Base-by-base conservation (phyloP, 1,284 basidiomycete genomes). In the Papiliotrema nemorosa region DNA sequence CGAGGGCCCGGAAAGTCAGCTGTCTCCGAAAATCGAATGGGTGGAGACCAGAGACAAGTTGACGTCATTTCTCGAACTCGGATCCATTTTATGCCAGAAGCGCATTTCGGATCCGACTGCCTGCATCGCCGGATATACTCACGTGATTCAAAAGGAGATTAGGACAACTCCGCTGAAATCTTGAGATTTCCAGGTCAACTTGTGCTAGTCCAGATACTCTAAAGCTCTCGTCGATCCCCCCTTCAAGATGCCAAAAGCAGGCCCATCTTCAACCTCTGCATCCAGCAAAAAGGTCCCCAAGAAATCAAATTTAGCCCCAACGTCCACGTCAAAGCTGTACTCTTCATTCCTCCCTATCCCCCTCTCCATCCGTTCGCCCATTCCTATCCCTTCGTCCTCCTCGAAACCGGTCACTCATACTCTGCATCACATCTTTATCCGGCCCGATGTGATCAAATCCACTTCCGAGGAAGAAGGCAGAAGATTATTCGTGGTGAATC, bases 401-500 rank as follows among this genome's bases (percentile, higher is more conserved):
- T 55, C 57, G 21, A 60, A 49, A 39, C 49, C 59, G 5, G 16
- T 39, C 20, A 59, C 52, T 5, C 21, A 51, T 6, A 43, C 53
- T 3, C 59, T 54, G 13, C 72, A 74, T 53, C 68, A 70, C 57
- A 55, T 74, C 34, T 74, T 67, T 53, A 58, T 62, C 33, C 64
- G 72, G 37, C 57, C 65, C 1, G 63, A 72, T 46, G 52, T 48
- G 18, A 16, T 50, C 7, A 53, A 56, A 12, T 81, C 84, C 18
- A 63, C 64, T 47, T 31, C 29, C 7, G 49, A 48, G 25, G 50
- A 44, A 13, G 49, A 50, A 29, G 85, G 81, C 16, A 80, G 90
- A 44, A 91, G 89, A 0, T 76, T 92, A 13, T 94, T 94, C 65
- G 76, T 91, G 9, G 87, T 87, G 51, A 92, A 94, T 64, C 74